These are phyloP conservation scores for Solanum pennellii DNA, from an alignment of 257 asterid species.

Conservation along the genomic window DNA sequence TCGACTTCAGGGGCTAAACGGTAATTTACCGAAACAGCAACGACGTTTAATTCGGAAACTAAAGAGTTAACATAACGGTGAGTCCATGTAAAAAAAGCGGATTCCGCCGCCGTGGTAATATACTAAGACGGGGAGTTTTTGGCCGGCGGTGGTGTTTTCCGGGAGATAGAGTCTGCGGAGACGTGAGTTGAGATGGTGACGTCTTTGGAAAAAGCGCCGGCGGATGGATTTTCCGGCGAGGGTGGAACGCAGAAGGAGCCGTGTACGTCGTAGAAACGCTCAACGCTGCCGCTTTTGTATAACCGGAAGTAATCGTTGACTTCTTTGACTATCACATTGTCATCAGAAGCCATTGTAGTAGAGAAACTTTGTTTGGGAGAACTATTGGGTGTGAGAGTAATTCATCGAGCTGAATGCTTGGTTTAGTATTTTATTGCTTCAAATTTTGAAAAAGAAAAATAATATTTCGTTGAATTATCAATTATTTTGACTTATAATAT, in stretches of 20 bases:
- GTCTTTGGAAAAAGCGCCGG: conserved; percentile 12
- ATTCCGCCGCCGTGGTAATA: conserved; percentile 28
- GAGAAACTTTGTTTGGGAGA: not conserved
- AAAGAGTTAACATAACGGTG: conserved; percentile 8
- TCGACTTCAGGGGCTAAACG: conserved; percentile 22
- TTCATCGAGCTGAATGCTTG: not conserved
- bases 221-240: not conserved
- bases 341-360: not conserved
- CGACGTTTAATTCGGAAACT: not conserved
- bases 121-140: conserved; percentile 12
- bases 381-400: not conserved
- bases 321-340: conserved; percentile 4
- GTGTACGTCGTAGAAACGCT: conserved; percentile 1
- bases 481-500: no score
- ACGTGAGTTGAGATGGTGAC: conserved; percentile 4
- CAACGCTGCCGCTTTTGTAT: conserved; percentile 17
- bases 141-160: not conserved
- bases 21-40: conserved; percentile 18
- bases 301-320: conserved; percentile 8
- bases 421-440: no score
- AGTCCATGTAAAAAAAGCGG: conserved; percentile 4
- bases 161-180: conserved; percentile 22
- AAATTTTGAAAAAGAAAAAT: no score
- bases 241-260: conserved; percentile 4
- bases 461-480: no score